These are phyloP conservation scores for Actinomucor elegans DNA, from an alignment of 371 early-diverging fungal genomes.

Conservation along the genomic window DNA sequence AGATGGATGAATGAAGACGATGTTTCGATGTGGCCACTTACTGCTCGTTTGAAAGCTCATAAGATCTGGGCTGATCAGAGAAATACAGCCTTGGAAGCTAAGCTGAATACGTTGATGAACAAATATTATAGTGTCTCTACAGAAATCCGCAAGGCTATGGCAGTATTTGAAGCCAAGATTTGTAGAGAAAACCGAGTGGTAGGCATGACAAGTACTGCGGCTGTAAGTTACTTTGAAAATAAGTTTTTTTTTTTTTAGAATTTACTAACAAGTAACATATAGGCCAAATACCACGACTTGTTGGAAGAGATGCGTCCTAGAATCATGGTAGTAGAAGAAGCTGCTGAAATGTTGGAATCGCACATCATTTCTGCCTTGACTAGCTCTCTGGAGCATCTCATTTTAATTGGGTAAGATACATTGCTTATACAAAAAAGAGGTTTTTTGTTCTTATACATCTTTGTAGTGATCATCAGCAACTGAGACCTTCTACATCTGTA, in stretches of 20 bases:
- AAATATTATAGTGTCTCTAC: constrained; percentile 39
- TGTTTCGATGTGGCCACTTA: constrained; percentile 54
- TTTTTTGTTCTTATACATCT: neutral
- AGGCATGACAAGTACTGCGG: constrained; percentile 75
- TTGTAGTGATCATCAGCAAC: constrained; percentile 68
- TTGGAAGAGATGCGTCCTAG: constrained; percentile 49
- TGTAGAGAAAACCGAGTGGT: constrained; percentile 53
- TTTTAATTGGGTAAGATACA: constrained; percentile 61
- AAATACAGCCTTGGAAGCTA: constrained; percentile 24
- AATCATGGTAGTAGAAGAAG: constrained; percentile 73
- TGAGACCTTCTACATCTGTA: constrained; percentile 60
- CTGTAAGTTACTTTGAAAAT: too few species aligned
- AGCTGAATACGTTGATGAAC: constrained; percentile 32
- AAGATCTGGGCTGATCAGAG: constrained; percentile 54
- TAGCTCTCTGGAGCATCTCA: constrained; percentile 58
- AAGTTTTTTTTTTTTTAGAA: neutral
- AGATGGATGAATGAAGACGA: constrained; percentile 47
- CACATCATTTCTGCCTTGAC: constrained; percentile 66
- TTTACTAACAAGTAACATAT: too few species aligned
- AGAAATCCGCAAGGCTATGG: constrained; percentile 41
- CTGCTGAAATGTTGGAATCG: constrained; percentile 73
- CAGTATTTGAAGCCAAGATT: constrained; percentile 43
- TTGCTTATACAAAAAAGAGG: neutral
- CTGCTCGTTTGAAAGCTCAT: constrained; percentile 55
- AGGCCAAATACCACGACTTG: constrained; percentile 66